Evolutionary conservation across 78 protist genomes (phyloP).

Genomic region (Emiliania huxleyi): DNA sequence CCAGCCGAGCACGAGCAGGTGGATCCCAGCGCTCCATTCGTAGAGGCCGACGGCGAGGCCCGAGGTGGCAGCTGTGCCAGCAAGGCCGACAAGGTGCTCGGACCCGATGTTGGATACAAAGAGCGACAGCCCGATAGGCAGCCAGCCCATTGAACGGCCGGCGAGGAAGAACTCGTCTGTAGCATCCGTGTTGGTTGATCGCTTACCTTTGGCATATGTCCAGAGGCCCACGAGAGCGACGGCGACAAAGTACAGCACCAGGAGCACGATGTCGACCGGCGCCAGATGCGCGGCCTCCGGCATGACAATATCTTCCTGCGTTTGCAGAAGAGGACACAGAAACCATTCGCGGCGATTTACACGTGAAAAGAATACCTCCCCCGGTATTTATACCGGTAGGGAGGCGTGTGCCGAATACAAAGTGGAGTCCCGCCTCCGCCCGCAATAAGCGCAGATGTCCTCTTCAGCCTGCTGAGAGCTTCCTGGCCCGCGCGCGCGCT

Average conservation of each 20-base stretch:
- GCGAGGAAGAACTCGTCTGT: not conserved
- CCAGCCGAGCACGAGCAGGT: conserved; percentile 42
- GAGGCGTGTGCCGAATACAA: no score
- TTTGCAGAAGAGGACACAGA: no score
- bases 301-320: no score
- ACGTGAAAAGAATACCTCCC: no score
- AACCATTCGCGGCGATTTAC: no score
- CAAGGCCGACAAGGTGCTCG: conserved; percentile 1
- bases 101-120: conserved; percentile 60
- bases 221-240: not conserved
- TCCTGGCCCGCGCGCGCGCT: no score
- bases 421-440: no score
- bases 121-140: conserved; percentile 42
- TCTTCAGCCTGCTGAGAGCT: no score
- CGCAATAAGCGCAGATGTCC: no score
- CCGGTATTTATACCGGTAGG: no score
- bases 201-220: not conserved
- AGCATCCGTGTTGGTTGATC: not conserved
- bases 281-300: not conserved
- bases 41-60: conserved; percentile 42
- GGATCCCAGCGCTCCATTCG: conserved; percentile 43
- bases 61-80: conserved; percentile 42
- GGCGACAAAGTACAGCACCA: not conserved
- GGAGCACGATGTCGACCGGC: not conserved
- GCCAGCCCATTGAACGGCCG: not conserved